A percentile compares a stretch with the other conserved stretches of the same genome.
Evolutionary conservation across 139 green algal species (phyloP).

Genomic region (Chlorella sp.): DNA sequence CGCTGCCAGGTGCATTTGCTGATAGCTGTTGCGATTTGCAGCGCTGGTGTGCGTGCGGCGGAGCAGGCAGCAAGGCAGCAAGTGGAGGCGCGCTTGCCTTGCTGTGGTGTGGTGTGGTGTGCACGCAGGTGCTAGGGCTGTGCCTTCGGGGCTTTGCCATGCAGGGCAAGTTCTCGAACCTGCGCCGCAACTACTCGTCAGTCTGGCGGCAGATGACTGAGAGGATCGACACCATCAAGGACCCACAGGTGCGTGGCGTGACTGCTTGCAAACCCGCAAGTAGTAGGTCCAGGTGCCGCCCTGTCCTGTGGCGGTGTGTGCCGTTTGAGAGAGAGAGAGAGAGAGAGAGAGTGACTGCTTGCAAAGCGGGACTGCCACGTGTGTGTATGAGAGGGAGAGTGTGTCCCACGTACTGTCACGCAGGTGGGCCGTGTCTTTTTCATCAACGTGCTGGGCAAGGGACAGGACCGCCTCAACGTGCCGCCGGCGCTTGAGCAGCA

Average conservation of each 20-base stretch:
- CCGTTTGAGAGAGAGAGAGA: no score
- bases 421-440: conserved; percentile 20
- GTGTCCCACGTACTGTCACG: no score
- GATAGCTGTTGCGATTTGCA: no score
- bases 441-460: conserved; percentile 33
- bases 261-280: no score
- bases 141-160: conserved; percentile 32
- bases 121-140: conserved; percentile 12
- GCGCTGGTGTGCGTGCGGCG: neutral
- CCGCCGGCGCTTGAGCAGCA: conserved; percentile 16
- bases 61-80: neutral
- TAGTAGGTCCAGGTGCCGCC: no score
- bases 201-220: conserved; percentile 25
- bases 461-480: conserved; percentile 18
- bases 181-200: conserved; percentile 33
- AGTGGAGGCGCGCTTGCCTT: neutral
- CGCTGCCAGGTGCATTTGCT: no score
- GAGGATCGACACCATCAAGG: neutral
- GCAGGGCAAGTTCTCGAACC: conserved; percentile 39
- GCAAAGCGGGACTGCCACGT: neutral
- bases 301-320: no score
- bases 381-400: no score
- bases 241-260: conserved; percentile 1
- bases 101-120: neutral
- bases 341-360: no score